Evolutionary conservation across 495 filamentous ascomycete genomes (phyloP), one percentile per base, ranked within the genome.

Genomic region (Penicillium atrosanguineum): DNA sequence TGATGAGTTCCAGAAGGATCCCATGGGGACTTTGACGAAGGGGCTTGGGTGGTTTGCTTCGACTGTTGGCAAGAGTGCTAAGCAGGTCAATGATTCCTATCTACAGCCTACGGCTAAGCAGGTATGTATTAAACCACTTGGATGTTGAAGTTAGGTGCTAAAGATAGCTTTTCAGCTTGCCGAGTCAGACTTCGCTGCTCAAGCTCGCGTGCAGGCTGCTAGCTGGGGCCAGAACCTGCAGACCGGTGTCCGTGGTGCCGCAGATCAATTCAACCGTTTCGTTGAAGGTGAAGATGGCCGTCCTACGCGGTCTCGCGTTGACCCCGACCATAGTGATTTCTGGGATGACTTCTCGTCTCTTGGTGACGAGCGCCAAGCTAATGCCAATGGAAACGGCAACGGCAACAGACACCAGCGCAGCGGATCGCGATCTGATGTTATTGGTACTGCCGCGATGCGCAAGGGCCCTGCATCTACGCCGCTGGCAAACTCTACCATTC

Each of bases 1-100:
- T 20, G 87, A 95, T 48, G 91, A 96, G 34, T 83, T 97, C 58
- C 89, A 93, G 70, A 88, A 87, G 58, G 94, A 98, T 69, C 91
- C 95, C 2, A 79, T 97, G 51, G 91, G 83, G 0, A 90, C 92
- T 43, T 65, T 98, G 60, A 90, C 82, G 23, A 97, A 96, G 72
- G 88, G 94, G 6, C 92, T 97, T 60, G 92, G 95, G 2, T 97
- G 95, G 88, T 93, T 98, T 59, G 81, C 89, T 16, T 84, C 79
- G 12, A 87, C 89, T 29, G 91, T 97, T 14, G 87, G 84, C 15
- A 93, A 91, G 77, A 83, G 86, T 51, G 94, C 91, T 14, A 94
- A 95, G 78, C 89, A 81, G 1, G 83, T 96, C 26, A 93, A 97
- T 67, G 85, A 96, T 57, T 80, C 84, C 25, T 96, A 87, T 73